phyloP scores from a whole-genome alignment of 2,329 filamentous ascomycete genomes.

The Pyrenochaeta sp. region DNA sequence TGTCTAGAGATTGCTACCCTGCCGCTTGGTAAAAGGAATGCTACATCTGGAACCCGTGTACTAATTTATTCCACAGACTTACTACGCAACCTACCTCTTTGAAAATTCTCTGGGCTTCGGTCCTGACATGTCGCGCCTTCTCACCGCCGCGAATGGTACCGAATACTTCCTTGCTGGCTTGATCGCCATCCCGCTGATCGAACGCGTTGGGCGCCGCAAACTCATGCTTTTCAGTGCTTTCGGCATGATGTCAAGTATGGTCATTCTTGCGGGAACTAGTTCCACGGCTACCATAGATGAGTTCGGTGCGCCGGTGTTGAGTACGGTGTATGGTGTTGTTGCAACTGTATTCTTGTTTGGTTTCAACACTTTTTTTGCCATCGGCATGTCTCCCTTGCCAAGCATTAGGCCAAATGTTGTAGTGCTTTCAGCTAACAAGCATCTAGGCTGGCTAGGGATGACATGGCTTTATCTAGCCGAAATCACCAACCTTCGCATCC shows the following conservation, averaged over 20 bases:
- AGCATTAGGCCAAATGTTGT: not conserved
- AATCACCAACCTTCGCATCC: conserved; percentile 74
- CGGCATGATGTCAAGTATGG: conserved; percentile 53
- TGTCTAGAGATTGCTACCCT: no score
- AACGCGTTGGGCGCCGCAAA: conserved; percentile 41
- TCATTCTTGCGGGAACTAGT: conserved; percentile 50
- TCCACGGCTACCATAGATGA: conserved; percentile 12
- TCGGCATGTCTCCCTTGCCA: conserved; percentile 49
- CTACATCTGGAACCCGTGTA: not conserved
- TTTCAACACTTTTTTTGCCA: conserved; percentile 71
- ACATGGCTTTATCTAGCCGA: conserved; percentile 71
- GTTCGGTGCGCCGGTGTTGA: conserved; percentile 39
- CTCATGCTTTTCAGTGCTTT: conserved; percentile 43
- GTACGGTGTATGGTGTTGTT: conserved; percentile 55
- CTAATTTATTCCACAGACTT: conserved; percentile 1
- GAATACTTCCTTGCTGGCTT: conserved; percentile 52
- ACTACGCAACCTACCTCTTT: conserved; percentile 53
- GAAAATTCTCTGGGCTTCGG: conserved; percentile 55
- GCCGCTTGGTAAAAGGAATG: no score
- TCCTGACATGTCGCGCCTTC: conserved; percentile 46
- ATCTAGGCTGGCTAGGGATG: conserved; percentile 59
- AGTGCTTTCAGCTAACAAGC: not conserved
- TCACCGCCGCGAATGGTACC: conserved; percentile 54
- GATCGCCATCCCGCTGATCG: conserved; percentile 51
- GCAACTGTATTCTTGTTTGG: conserved; percentile 74